phyloP scores from a whole-genome alignment of 345 rosid species.

The Arabidopsis thaliana region DNA sequence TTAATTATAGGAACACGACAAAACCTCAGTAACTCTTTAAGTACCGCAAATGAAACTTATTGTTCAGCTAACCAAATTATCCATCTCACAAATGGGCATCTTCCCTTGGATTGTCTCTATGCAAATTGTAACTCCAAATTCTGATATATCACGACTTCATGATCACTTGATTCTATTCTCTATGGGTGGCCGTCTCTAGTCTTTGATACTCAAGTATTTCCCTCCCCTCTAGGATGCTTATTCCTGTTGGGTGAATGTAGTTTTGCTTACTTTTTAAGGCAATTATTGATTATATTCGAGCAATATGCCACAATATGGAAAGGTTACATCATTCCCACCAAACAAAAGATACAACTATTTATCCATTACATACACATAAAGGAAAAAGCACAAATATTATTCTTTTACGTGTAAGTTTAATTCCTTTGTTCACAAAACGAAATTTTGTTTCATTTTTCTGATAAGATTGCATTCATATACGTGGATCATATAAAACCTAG shows the following conservation, averaged over 20 bases:
- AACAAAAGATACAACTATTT: background rate
- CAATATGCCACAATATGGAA: background rate
- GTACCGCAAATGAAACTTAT: background rate
- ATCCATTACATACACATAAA: background rate
- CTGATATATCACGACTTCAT: background rate
- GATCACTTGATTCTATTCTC: background rate
- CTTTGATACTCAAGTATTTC: background rate
- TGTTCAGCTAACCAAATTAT: too few relatives aligned
- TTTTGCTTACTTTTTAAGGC: background rate
- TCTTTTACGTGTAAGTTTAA: background rate
- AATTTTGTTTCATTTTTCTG: background rate
- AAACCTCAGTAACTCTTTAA: background rate
- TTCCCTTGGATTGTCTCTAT: background rate
- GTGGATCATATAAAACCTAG: background rate
- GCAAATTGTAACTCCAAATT: background rate
- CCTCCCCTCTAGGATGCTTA: background rate
- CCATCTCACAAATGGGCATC: too few relatives aligned
- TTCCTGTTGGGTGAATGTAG: conserved; percentile 2
- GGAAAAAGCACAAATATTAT: background rate
- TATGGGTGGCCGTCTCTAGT: background rate
- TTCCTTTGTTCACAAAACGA: background rate
- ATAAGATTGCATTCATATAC: background rate
- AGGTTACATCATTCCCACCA: background rate
- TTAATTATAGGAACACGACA: background rate
- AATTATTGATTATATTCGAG: background rate